phyloP scores from a whole-genome alignment of 2,329 filamentous ascomycete genomes.

The Ascochyta rabiei region DNA sequence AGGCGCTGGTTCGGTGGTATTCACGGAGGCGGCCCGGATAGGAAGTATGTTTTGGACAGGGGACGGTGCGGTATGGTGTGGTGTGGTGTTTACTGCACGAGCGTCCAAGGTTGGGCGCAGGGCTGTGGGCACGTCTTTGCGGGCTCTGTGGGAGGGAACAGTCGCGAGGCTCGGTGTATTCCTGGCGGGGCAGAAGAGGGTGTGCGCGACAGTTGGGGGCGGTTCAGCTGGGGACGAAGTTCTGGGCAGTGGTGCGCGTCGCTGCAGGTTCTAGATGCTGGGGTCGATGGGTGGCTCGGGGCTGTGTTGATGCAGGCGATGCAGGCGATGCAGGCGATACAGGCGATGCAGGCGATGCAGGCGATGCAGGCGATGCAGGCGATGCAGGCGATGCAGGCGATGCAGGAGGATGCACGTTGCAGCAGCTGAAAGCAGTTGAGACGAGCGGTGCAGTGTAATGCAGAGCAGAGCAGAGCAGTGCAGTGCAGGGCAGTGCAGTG shows the following conservation, averaged over 20 bases:
- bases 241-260: slow-evolving; percentile 12
- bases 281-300: neutral
- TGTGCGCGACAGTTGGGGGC: neutral
- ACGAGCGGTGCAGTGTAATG: neutral
- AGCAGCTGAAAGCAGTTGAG: neutral
- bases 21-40: slow-evolving; percentile 19
- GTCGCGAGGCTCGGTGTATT: neutral
- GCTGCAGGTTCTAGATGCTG: slow-evolving; percentile 12
- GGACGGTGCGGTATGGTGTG: slow-evolving; percentile 1
- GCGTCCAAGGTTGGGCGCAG: neutral
- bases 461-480: neutral
- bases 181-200: neutral
- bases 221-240: neutral
- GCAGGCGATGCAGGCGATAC: neutral
- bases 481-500: neutral
- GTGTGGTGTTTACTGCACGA: neutral
- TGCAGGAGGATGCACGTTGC: neutral
- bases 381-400: neutral
- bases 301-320: slow-evolving; percentile 3
- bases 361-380: neutral
- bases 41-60: slow-evolving; percentile 16
- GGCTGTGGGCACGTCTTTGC: neutral
- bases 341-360: neutral
- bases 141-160: neutral
- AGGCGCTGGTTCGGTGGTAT: slow-evolving; percentile 10